These are phyloP conservation scores for Desmodesmus armatus DNA, from an alignment of 139 green algal genomes.

Conservation along the genomic window DNA sequence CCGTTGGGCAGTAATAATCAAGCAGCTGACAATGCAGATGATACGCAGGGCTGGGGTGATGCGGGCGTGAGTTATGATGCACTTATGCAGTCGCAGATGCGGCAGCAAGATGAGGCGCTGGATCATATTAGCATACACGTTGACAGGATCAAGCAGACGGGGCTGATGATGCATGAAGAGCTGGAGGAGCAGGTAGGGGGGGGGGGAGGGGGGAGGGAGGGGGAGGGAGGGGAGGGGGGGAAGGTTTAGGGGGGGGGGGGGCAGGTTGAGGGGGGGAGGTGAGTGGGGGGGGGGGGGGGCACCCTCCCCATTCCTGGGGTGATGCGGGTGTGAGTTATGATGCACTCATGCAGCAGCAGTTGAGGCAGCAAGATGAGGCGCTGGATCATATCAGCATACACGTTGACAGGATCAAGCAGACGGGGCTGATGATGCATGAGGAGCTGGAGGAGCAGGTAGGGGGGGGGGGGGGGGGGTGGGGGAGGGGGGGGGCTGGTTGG, in stretches of 20 bases:
- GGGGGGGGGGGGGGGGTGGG: too few species aligned
- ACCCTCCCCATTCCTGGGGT: too few species aligned
- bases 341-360: conserved; percentile 18
- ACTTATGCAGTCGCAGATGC: conserved; percentile 19
- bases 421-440: conserved; percentile 27
- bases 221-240: too few species aligned
- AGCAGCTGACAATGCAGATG: not conserved
- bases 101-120: conserved; percentile 33
- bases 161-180: conserved; percentile 31
- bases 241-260: too few species aligned
- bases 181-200: conserved; percentile 30
- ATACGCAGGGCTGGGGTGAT: not conserved
- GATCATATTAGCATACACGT: conserved; percentile 41
- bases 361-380: conserved; percentile 26
- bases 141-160: conserved; percentile 27
- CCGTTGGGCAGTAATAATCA: not conserved
- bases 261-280: too few species aligned
- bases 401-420: conserved; percentile 30
- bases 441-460: conserved; percentile 39
- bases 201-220: too few species aligned
- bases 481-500: too few species aligned
- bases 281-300: too few species aligned
- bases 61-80: conserved; percentile 21
- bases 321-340: conserved; percentile 33
- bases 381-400: conserved; percentile 41